Evolutionary conservation across 208 protist genomes (phyloP), one percentile per base, ranked within the genome.

Genomic region (Crithidia acanthocephali): DNA sequence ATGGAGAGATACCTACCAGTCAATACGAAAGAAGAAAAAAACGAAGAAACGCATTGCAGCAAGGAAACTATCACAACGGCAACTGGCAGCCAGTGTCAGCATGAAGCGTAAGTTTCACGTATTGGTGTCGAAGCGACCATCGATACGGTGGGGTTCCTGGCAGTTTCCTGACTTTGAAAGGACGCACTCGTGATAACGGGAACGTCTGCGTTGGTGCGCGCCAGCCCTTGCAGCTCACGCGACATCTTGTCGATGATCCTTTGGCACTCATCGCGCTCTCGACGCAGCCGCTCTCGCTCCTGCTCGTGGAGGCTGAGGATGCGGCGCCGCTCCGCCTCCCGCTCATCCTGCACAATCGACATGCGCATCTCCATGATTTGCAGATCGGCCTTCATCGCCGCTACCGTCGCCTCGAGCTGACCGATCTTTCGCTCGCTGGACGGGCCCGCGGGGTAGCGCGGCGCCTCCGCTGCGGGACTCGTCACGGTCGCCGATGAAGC

Each of bases 191-290:
- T 45, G 64, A 70, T 71, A 9, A 69, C 73, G 4, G 53, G 69
- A 4, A 57, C 68, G 7, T 74, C 56, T 15, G 66, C 60, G 30
- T 61, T 44, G 27, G 73, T 70, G 44, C 59, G 42, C 1, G 83
- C 73, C 64, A 88, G 58, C 44, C 33, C 32, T 64, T 87, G 65
- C 22, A 91, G 51, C 61, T 88, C 86, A 32, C 58, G 76, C 13
- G 79, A 77, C 83, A 91, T 90, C 23, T 65, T 75, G 53, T 88
- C 69, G 10, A 93, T 70, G 22, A 85, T 79, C 13, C 33, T 25
- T 56, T 84, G 81, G 58, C 82, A 90, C 69, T 90, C 80, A n/a
- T 90, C 76, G 10, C 79, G 59, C 64, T 93, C 87, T 11, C 63
- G 32, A 4, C 68, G 70, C 55, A 83, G 73, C 7, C 78, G 79